Conservation (phyloP, 371 early-diverging fungal species). For the Lichtheimia hyalospora region DNA sequence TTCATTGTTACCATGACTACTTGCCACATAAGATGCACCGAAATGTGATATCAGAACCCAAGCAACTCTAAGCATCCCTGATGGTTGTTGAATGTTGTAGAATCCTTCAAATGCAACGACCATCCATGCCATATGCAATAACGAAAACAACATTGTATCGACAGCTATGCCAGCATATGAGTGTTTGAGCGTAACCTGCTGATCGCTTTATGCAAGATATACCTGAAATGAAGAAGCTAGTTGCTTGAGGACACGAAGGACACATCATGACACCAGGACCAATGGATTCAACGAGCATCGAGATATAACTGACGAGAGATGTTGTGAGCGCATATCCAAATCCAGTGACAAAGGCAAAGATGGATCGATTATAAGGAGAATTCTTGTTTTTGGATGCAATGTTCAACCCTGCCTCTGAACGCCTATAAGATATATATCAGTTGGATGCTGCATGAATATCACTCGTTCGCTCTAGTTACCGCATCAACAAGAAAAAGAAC, state of each 20-base stretch:
- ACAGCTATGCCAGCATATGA: conserved; percentile 37
- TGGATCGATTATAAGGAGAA: conserved; percentile 56
- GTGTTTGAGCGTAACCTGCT: background rate
- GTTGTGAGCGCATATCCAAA: conserved; percentile 73
- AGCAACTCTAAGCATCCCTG: conserved; percentile 27
- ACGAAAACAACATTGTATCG: conserved; percentile 66
- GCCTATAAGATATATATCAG: conserved; percentile 19
- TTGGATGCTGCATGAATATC: background rate
- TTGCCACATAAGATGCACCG: conserved; percentile 63
- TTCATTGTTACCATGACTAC: background rate
- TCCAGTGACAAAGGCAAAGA: conserved; percentile 67
- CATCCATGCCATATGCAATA: conserved; percentile 74
- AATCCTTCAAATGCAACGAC: conserved; percentile 72
- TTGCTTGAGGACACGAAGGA: conserved; percentile 60
- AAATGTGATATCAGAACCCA: conserved; percentile 61
- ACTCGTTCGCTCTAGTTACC: conserved; percentile 19
- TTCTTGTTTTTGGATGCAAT: conserved; percentile 56
- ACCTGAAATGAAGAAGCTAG: conserved; percentile 69
- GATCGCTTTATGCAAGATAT: background rate
- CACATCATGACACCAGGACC: conserved; percentile 73
- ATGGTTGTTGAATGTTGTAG: conserved; percentile 21
- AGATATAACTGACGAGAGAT: conserved; percentile 66
- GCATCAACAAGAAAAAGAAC: conserved; percentile 53
- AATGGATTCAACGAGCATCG: conserved; percentile 60
- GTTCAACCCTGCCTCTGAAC: conserved; percentile 61